A percentile compares a stretch with the other conserved stretches of the same genome.
Conservation (phyloP, 2,329 filamentous ascomycete genomes). For the Fragosphaeria purpurea region DNA sequence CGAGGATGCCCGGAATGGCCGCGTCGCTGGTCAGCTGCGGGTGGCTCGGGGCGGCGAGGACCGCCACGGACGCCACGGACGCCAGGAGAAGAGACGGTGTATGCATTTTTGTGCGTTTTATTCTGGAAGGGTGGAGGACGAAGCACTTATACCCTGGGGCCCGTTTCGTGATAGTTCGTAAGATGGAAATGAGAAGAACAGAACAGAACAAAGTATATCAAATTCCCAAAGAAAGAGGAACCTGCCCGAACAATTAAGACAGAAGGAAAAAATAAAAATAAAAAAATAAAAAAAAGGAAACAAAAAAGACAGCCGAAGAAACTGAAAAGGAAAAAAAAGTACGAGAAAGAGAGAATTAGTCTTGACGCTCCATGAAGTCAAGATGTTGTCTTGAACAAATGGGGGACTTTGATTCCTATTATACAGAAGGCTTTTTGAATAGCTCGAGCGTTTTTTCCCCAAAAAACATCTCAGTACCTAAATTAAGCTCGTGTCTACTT, state of each 20-base stretch:
- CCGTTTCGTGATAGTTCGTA: too few species aligned
- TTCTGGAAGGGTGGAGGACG: background rate
- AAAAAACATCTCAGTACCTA: background rate
- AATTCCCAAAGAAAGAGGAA: background rate
- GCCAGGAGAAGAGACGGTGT: conserved; percentile 34
- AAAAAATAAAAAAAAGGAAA: background rate
- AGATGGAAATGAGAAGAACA: background rate
- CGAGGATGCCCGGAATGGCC: conserved; percentile 29
- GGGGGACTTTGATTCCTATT: conserved; percentile 2
- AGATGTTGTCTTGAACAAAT: background rate
- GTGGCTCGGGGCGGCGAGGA: conserved; percentile 35
- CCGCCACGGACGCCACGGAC: conserved; percentile 35
- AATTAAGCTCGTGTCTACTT: conserved; percentile 4
- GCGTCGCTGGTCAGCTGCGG: conserved; percentile 33
- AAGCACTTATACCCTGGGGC: conserved; percentile 1
- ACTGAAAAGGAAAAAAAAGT: background rate
- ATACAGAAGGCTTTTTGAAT: background rate
- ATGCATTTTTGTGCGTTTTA: conserved; percentile 31
- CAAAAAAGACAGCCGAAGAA: background rate
- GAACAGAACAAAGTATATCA: background rate
- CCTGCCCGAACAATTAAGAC: background rate
- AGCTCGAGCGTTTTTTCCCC: too few species aligned
- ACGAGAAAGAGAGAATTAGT: background rate
- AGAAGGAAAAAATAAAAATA: background rate
- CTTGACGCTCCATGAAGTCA: too few species aligned